Conservation (phyloP, 345 rosid genomes). For the Balakata baccata region DNA sequence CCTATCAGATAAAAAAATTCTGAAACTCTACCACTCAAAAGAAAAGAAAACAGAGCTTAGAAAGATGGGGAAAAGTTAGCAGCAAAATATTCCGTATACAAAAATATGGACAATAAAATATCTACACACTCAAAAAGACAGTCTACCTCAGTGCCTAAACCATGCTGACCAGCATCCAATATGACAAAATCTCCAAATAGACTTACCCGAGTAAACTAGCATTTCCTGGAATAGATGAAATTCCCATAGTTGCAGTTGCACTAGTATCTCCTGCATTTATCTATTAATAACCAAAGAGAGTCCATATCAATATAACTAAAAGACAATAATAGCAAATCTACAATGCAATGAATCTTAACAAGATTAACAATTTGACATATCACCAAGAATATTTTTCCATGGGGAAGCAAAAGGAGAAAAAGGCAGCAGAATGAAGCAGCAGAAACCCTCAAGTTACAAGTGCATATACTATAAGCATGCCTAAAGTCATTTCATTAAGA, state of each 20-base stretch:
- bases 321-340: not conserved
- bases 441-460: not conserved
- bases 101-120: not conserved
- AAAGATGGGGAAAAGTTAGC: no score
- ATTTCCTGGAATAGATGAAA: slow-evolving; percentile 77
- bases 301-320: slow-evolving; percentile 17
- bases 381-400: not conserved
- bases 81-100: not conserved
- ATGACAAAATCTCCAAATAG: slow-evolving; percentile 1
- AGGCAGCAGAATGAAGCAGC: not conserved
- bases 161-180: not conserved
- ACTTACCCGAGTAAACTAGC: slow-evolving; percentile 89
- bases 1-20: no score
- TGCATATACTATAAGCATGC: not conserved
- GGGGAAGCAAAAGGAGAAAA: not conserved
- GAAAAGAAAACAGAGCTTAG: no score
- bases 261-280: slow-evolving; percentile 52
- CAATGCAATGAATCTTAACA: not conserved
- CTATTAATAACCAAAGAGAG: slow-evolving; percentile 32
- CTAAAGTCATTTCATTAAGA: not conserved
- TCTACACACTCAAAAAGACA: not conserved
- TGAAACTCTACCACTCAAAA: no score
- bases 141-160: not conserved
- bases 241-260: slow-evolving; percentile 48
- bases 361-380: not conserved